Conservation (phyloP, 2,329 filamentous ascomycete genomes). For the Fusarium goolgardi region DNA sequence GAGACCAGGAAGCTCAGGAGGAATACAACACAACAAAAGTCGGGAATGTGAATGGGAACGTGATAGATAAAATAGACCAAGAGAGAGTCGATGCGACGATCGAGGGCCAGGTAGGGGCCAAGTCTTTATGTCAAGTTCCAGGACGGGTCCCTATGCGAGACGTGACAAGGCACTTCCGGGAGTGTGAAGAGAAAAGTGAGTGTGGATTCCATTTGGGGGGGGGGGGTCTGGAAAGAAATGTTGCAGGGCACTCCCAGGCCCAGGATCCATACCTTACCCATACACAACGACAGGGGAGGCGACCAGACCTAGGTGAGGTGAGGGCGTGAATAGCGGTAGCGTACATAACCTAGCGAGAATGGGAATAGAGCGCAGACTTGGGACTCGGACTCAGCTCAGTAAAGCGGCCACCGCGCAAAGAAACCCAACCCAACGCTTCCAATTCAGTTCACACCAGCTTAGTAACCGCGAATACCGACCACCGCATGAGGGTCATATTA, state of each 20-base stretch:
- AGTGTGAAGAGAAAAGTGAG: conserved; percentile 38
- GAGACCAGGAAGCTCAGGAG: conserved; percentile 31
- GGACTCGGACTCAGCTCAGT: conserved; percentile 23
- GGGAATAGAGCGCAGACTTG: conserved; percentile 19
- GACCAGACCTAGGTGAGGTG: conserved; percentile 12
- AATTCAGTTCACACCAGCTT: conserved; percentile 33
- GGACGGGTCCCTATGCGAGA: conserved; percentile 47
- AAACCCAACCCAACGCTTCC: conserved; percentile 26
- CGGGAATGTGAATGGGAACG: conserved; percentile 18
- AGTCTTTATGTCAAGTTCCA: conserved; percentile 50
- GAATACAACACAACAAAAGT: conserved; percentile 33
- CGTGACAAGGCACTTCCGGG: conserved; percentile 46
- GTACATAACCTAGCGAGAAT: conserved; percentile 19
- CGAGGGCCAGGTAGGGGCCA: conserved; percentile 47
- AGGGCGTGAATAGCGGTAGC: conserved; percentile 38
- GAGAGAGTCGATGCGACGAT: conserved; percentile 46
- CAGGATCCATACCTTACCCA: conserved; percentile 13
- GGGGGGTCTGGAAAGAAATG: conserved; percentile 15
- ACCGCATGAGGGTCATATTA: conserved; percentile 16
- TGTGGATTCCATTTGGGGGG: conserved; percentile 36
- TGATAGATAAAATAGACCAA: conserved; percentile 44
- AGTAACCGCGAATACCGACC: conserved; percentile 19
- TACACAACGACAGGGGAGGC: conserved; percentile 27
- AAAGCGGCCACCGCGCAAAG: conserved; percentile 40
- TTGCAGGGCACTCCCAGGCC: conserved; percentile 34